Base-by-base conservation (phyloP, 345 rosid species). In the Eucalyptus caleyi region DNA sequence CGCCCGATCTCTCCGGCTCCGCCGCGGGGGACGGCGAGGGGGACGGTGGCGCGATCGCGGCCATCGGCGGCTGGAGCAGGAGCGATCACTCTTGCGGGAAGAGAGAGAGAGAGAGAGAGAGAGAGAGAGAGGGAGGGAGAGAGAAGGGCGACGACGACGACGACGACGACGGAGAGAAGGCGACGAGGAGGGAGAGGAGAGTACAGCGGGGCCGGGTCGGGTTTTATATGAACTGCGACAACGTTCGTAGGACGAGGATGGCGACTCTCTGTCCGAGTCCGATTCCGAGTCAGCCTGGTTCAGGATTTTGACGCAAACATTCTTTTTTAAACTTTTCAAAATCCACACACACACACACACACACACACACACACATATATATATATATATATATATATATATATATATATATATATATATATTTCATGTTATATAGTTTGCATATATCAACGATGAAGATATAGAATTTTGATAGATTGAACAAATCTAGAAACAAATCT, bases 81-180 rank as follows among this genome's bases (percentile, higher is more conserved):
- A 21, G 85, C 8, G 85, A 77, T 40, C 47, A 40, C 85, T 11
- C 85, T 21, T 6, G 81, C 72, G 80, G 44, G 44, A 44, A 54
- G 53, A 12, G 49, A 7, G 44, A 26, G 54, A 26, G 88, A 44
- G 19, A 83, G 90, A 89, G 91, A 24, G 92, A 87, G 53, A 86
- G 80, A 2, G 90, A 88, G 87, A 26, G 88, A 44, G 19, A 83
- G 90, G 90, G 91, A 24, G 92, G 88, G 53, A 86, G 80, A 2
- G 90, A 88, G 87, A n/a, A n/a, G n/a, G n/a, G n/a, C n/a, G 40
- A 92, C 16, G 94, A 90, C 53, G 94, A 90, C 53, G 72, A 65
- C 49, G 65, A 60, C 91, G 50, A 53, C 59, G 72, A 12, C n/a
- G 27, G 62, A 59, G 65, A 26, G 72, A n/a, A n/a, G 37, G 77